These are phyloP conservation scores for Cucumis hystrix DNA, from an alignment of 306 rosid species.

Conservation along the genomic window DNA sequence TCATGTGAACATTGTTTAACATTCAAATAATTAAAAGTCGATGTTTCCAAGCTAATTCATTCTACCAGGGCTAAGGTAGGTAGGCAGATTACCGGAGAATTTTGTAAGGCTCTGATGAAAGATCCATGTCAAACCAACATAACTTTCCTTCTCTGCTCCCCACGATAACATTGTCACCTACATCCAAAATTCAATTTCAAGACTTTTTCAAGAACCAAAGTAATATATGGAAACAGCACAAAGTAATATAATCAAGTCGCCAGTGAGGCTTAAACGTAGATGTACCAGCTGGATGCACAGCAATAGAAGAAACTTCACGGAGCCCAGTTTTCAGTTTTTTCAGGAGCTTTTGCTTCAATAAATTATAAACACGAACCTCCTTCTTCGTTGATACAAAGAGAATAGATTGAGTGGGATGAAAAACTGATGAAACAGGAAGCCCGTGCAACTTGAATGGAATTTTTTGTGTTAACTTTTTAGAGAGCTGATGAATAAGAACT, in stretches of 20 bases:
- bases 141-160: slow-evolving; percentile 95
- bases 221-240: background rate
- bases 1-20: background rate
- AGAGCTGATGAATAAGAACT: slow-evolving; percentile 65
- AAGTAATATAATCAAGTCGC: background rate
- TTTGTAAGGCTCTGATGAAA: slow-evolving; percentile 77
- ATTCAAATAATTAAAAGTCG: background rate
- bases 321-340: slow-evolving; percentile 85
- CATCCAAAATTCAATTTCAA: slow-evolving; percentile 5
- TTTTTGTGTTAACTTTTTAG: slow-evolving; percentile 62
- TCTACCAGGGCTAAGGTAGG: background rate
- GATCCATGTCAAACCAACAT: slow-evolving; percentile 98
- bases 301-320: slow-evolving; percentile 71
- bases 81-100: slow-evolving; percentile 46
- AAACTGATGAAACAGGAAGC: slow-evolving; percentile 66
- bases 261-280: background rate
- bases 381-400: slow-evolving; percentile 70
- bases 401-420: slow-evolving; percentile 72
- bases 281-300: slow-evolving; percentile 88
- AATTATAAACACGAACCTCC: slow-evolving; percentile 64
- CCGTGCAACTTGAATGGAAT: slow-evolving; percentile 76
- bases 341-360: slow-evolving; percentile 40
- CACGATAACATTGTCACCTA: slow-evolving; percentile 90
- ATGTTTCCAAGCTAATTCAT: background rate
- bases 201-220: background rate